Evolutionary conservation across 2,329 filamentous ascomycete species (phyloP).

Genomic region (Fusarium oxysporum): DNA sequence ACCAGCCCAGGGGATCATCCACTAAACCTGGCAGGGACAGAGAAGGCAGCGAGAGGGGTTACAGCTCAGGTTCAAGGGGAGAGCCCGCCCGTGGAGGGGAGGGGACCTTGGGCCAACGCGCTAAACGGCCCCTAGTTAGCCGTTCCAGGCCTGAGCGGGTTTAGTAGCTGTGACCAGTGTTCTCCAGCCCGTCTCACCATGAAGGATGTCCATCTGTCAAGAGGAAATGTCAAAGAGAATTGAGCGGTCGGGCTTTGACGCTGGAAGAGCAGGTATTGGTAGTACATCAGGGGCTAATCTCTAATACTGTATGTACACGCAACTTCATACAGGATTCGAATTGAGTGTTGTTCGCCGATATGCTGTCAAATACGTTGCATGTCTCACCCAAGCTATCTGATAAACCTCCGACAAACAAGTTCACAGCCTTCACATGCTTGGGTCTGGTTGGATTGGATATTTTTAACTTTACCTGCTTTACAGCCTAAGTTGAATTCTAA

Average conservation of each 20-base stretch:
- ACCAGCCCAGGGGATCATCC: constrained; percentile 27
- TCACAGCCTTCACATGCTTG: background rate
- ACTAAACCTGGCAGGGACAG: constrained; percentile 30
- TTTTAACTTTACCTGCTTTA: constrained; percentile 1
- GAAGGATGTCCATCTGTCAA: constrained; percentile 12
- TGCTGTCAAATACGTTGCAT: background rate
- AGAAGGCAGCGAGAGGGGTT: constrained; percentile 30
- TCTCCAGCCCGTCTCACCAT: constrained; percentile 6
- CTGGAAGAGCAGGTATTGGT: constrained; percentile 5
- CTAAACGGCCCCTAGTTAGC: constrained; percentile 39
- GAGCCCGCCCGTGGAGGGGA: background rate
- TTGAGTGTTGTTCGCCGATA: constrained; percentile 3
- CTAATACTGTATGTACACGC: background rate
- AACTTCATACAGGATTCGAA: constrained; percentile 2
- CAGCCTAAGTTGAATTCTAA: background rate
- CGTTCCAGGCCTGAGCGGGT: constrained; percentile 33
- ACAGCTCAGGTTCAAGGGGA: constrained; percentile 30
- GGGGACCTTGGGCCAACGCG: constrained; percentile 17
- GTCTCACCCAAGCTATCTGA: background rate
- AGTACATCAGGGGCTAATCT: constrained; percentile 23
- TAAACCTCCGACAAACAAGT: background rate
- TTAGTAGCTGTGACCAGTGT: constrained; percentile 14
- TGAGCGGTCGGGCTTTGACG: constrained; percentile 6
- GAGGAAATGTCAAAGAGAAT: background rate
- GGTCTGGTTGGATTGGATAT: background rate